Evolutionary conservation across 2,329 filamentous ascomycete species (phyloP), one percentile per base, ranked within the genome.

Genomic region (Cercospora zeae-maydis): DNA sequence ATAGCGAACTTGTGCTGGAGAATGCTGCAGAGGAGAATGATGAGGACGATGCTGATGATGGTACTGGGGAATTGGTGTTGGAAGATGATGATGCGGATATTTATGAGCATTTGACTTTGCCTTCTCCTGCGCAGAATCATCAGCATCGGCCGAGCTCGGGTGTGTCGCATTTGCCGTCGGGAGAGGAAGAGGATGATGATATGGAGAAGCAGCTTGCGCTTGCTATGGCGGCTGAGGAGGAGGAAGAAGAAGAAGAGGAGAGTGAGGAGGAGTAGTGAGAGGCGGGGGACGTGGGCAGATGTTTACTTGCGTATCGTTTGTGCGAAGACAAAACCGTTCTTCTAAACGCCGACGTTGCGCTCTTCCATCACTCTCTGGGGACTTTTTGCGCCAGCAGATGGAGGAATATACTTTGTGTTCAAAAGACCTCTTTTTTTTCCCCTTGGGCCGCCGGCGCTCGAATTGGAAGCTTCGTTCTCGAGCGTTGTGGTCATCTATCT

Each of bases 201-300:
- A 68, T 79, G 55, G 78, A 79, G 67, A 75, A 70, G 16, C 71
- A 78, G 70, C 78, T 81, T 72, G 76, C 78, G 63, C 70, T 76
- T 58, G 79, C 76, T 0, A 64, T 76, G 69, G 71, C 77, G 42
- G 73, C 72, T 33, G 71, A 73, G n/a, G 71, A 72, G 37, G 72
- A 73, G 19, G 74, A 70, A 27, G 71, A 72, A 36, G 72, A 73
- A 16, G 74, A 70, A 27, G 77, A 77, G 64, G 78, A 80, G 67
- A 79, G 78, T 63, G 79, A 81, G 60, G 78, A 80, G 65, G 78
- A 80, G 67, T 69, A 57, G 64, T 39, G 7, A 2, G 19, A 5
- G n/a, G n/a, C n/a, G n/a, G n/a, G n/a, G n/a, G n/a, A n/a, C n/a
- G 8, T 8, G 10, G 13, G 1, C 2, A 24, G 42, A 9, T 47